Evolutionary conservation across 139 green algal genomes (phyloP), one percentile per base, ranked within the genome.

Genomic region (Medakamo hakoo): DNA sequence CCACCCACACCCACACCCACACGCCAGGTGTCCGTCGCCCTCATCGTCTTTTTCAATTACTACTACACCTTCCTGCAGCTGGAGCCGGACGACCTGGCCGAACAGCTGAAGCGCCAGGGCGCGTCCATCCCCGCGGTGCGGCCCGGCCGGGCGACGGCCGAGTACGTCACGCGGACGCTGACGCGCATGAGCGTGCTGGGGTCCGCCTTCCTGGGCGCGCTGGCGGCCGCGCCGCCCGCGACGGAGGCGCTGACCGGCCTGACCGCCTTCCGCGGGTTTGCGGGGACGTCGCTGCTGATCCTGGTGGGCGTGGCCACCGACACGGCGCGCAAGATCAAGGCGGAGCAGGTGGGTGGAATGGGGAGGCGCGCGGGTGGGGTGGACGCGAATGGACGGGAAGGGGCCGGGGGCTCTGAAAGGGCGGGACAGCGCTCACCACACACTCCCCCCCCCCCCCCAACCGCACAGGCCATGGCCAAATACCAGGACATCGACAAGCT

Each of bases 31-130:
- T 96, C 91, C 64, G 82, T 98, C 30, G 82, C 74, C 9, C 81
- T 99, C 27, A 99, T 99, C 63, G 84, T 80, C 20, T 88, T 90
- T 68, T 98, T 99, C 86, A 99, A 99, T 78, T 99, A 96, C 80
- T 95, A 96, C 76, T 99, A 99, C 83, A 99, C 93, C 52, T 99
- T 97, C 83, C 78, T 97, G 58, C 87, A 94, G 77, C 73, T 99
- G n/a, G 93, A 99, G 58, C 93, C 93, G 58, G 94, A 94, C 68
- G 93, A 99, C 66, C 69, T 99, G 57, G 74, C 78, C 30, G 90
- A 98, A 58, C 90, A 99, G 86, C 82, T 99, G 4, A 98, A 98
- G 84, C 75, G 77, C 55, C 73, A 82, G 52, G 89, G 89, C 1
- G 88, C 90, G 19, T 91, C 86, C 63, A 90, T 99, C 65, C 87